Percentiles rank a stretch among this genome's conserved stretches.
These are phyloP conservation scores for Russula sp. DNA, from an alignment of 768 basidiomycete species.

Conservation along the genomic window DNA sequence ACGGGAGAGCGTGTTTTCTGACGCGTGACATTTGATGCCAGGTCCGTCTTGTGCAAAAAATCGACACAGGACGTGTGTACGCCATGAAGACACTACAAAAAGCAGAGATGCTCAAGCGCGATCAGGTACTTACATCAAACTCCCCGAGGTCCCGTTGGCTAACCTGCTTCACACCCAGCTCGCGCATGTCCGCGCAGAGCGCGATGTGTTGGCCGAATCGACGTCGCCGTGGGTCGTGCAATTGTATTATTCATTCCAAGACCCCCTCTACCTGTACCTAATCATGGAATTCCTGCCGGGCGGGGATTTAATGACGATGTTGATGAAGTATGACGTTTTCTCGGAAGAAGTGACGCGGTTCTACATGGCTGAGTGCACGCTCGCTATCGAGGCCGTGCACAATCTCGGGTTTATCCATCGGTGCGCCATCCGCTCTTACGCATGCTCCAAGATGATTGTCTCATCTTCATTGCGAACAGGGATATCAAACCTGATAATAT, in stretches of 20 bases:
- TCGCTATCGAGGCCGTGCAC: conserved; percentile 97
- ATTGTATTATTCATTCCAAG: conserved; percentile 96
- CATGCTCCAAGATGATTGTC: not conserved
- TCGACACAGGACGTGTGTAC: conserved; percentile 95
- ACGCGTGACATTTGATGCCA: conserved; percentile 28
- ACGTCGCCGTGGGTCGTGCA: conserved; percentile 97
- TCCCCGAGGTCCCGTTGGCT: not conserved
- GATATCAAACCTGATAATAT: conserved; percentile 99
- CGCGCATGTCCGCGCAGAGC: conserved; percentile 95
- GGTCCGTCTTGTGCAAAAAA: conserved; percentile 93
- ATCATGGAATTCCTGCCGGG: conserved; percentile 99
- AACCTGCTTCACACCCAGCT: conserved; percentile 45
- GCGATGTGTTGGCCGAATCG: conserved; percentile 93
- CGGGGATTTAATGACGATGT: conserved; percentile 98
- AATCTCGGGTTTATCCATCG: conserved; percentile 97
- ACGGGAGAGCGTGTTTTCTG: conserved; percentile 1
- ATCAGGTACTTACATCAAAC: conserved; percentile 55
- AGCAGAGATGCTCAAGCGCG: conserved; percentile 98
- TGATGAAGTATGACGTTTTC: conserved; percentile 99
- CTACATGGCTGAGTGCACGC: conserved; percentile 95
- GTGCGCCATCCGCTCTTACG: conserved; percentile 38
- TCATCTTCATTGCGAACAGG: conserved; percentile 36
- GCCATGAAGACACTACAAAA: conserved; percentile 98
- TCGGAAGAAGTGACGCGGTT: conserved; percentile 98
- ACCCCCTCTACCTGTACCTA: conserved; percentile 84